Conservation (phyloP, 805 yeast genomes). For the Suhomyces pyralidae region DNA sequence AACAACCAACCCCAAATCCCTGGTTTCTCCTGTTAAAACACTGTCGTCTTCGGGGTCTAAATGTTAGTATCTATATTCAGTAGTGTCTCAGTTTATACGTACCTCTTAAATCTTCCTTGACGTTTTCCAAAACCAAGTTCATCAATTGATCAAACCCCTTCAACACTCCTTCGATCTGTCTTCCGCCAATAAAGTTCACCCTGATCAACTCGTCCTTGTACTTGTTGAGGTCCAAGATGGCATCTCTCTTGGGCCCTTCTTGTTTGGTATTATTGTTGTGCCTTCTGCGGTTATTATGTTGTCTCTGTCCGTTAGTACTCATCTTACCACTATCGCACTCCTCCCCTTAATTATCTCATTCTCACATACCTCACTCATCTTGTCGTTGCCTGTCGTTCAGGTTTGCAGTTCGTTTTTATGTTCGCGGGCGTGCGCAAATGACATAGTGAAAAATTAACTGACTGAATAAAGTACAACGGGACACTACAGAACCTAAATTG, state of each 20-base stretch:
- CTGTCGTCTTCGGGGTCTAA: slow-evolving; percentile 62
- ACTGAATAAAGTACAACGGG: too few relatives aligned
- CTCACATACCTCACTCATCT: neutral
- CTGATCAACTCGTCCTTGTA: slow-evolving; percentile 70
- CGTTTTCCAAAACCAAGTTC: slow-evolving; percentile 74
- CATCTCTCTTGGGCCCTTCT: slow-evolving; percentile 87
- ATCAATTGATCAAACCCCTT: slow-evolving; percentile 82
- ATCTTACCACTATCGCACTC: too few relatives aligned
- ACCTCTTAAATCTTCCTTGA: slow-evolving; percentile 62
- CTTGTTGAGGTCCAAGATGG: slow-evolving; percentile 75
- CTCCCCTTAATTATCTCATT: too few relatives aligned
- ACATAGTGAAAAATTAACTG: neutral
- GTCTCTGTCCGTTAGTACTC: slow-evolving; percentile 1
- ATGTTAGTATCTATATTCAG: slow-evolving; percentile 11
- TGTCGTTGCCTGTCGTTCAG: neutral
- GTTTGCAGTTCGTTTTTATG: neutral
- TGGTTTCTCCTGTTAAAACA: slow-evolving; percentile 51
- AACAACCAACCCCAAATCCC: slow-evolving; percentile 74
- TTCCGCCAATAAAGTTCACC: slow-evolving; percentile 82
- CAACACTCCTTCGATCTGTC: slow-evolving; percentile 74
- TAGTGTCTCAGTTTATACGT: neutral
- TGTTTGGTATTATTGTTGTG: slow-evolving; percentile 23
- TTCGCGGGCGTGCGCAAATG: neutral
- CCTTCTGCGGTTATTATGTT: slow-evolving; percentile 17
- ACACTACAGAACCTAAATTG: too few relatives aligned